Percentiles rank a stretch among this genome's conserved stretches.
Conservation (phyloP, 75 land plant species). For the Selaginella moellendorffii region DNA sequence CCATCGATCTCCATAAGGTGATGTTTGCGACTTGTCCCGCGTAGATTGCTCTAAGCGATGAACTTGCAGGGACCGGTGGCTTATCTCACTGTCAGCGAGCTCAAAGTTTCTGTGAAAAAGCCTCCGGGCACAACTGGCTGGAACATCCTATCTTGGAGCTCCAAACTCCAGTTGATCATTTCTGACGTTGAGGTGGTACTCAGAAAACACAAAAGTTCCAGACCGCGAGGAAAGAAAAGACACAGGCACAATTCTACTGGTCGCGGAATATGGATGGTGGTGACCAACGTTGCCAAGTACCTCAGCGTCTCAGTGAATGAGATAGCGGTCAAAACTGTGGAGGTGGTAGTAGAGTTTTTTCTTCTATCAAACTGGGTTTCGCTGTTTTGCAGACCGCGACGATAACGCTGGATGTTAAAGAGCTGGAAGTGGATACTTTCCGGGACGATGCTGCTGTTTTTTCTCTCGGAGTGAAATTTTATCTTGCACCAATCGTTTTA, state of each 20-base stretch:
- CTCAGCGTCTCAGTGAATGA: conserved; percentile 68
- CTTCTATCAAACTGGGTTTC: no score
- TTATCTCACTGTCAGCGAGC: not conserved
- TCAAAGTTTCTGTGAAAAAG: not conserved
- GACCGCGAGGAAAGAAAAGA: not conserved
- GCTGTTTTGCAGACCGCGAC: conserved; percentile 65
- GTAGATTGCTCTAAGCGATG: not conserved
- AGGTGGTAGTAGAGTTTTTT: no score
- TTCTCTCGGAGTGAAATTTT: conserved; percentile 35
- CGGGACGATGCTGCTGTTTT: conserved; percentile 45
- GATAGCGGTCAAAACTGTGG: conserved; percentile 52
- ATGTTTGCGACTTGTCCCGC: not conserved
- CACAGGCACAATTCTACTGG: conserved; percentile 37
- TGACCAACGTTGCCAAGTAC: conserved; percentile 71
- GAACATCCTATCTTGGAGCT: conserved; percentile 45
- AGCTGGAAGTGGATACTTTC: conserved; percentile 50
- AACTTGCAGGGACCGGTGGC: not conserved
- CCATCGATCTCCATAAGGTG: conserved; percentile 73
- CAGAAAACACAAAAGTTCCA: conserved; percentile 31
- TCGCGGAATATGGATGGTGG: conserved; percentile 75
- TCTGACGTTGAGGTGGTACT: conserved; percentile 65
- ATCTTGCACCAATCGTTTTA: conserved; percentile 37
- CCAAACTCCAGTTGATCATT: conserved; percentile 65
- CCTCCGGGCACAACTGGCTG: conserved; percentile 1
- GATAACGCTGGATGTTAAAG: conserved; percentile 57